Conservation (phyloP, 208 protist species). For the Porcisia hertigi region DNA sequence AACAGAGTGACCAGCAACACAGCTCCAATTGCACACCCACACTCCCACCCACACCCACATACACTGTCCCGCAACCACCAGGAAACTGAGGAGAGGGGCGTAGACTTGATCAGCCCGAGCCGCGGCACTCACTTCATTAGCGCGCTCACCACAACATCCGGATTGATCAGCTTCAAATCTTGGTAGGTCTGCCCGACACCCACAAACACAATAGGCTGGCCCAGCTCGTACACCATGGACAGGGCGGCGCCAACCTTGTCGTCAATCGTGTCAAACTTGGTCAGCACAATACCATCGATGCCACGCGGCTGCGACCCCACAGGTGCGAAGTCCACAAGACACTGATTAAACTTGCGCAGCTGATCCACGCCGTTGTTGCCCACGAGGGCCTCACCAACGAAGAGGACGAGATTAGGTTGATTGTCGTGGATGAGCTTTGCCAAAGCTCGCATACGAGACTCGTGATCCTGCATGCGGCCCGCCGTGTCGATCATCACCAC, state of each 20-base stretch:
- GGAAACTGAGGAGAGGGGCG: background rate
- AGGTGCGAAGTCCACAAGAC: constrained; percentile 92
- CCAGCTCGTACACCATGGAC: constrained; percentile 99
- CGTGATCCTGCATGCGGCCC: constrained; percentile 99
- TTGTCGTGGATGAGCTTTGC: constrained; percentile 98
- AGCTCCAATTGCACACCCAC: background rate
- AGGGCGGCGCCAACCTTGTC: constrained; percentile 99
- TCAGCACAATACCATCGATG: constrained; percentile 99
- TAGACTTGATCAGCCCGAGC: background rate
- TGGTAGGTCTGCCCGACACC: constrained; percentile 98
- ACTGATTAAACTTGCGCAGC: constrained; percentile 97
- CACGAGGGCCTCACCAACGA: constrained; percentile 99
- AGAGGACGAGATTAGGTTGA: constrained; percentile 97
- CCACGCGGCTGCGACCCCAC: constrained; percentile 74
- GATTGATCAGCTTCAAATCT: constrained; percentile 96
- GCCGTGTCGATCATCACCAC: constrained; percentile 99
- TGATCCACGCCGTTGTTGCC: constrained; percentile 99
- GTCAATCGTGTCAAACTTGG: constrained; percentile 99
- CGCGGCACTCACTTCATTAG: constrained; percentile 84
- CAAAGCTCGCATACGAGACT: constrained; percentile 98
- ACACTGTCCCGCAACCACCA: background rate
- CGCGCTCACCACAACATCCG: constrained; percentile 94
- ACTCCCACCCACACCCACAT: background rate
- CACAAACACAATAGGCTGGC: constrained; percentile 99
- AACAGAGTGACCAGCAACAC: background rate